Conservation (phyloP, 176 grass and related monocot genomes). For the Paspalum vaginatum region DNA sequence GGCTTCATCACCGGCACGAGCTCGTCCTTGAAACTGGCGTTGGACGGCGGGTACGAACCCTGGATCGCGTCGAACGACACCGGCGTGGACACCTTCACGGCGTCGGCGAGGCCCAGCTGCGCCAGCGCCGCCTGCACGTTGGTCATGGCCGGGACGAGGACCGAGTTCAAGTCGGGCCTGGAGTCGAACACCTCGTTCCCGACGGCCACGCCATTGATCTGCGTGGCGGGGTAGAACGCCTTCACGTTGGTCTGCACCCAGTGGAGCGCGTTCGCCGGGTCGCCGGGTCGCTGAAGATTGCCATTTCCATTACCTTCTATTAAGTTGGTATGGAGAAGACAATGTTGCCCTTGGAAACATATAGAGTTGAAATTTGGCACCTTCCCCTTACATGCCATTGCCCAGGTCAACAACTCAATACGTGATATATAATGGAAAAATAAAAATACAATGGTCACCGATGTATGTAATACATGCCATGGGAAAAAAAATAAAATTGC, state of each 20-base stretch:
- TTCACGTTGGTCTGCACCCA: slow-evolving; percentile 55
- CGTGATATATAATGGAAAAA: no score
- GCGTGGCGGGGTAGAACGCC: slow-evolving; percentile 46
- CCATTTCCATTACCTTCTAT: no score
- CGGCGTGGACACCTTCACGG: slow-evolving; percentile 62
- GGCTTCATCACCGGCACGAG: slow-evolving; percentile 57
- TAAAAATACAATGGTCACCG: no score
- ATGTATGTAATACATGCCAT: no score
- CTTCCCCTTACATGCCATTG: no score
- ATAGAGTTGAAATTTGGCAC: no score
- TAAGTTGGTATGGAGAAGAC: no score
- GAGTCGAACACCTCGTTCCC: slow-evolving; percentile 68
- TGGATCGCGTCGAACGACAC: slow-evolving; percentile 47
- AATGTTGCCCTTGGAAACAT: no score
- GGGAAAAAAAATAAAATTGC: no score
- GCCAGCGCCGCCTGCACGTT: slow-evolving; percentile 46
- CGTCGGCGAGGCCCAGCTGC: slow-evolving; percentile 41
- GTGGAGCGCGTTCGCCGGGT: slow-evolving; percentile 33
- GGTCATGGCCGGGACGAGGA: background rate
- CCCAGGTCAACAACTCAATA: no score
- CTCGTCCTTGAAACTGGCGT: slow-evolving; percentile 45
- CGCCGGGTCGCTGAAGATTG: no score
- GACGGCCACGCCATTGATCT: slow-evolving; percentile 52
- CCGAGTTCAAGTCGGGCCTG: background rate
- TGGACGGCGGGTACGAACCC: slow-evolving; percentile 54